Percentiles rank a stretch among this genome's conserved stretches.
These are phyloP conservation scores for Letharia lupina DNA, from an alignment of 495 filamentous ascomycete species.

Conservation along the genomic window DNA sequence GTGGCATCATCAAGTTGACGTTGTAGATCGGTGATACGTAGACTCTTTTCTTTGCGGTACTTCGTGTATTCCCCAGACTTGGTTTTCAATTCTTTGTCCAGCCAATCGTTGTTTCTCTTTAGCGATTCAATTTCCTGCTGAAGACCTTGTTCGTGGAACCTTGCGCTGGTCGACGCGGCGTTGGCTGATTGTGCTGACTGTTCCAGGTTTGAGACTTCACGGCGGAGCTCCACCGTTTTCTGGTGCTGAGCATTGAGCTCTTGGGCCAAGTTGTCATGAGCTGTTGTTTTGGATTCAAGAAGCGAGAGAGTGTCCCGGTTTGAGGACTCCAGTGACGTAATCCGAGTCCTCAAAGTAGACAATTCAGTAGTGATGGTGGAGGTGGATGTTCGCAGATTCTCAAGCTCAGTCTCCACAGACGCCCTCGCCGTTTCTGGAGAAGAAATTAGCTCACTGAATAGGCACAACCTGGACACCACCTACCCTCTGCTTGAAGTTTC, in stretches of 20 bases:
- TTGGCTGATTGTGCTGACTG: constrained; percentile 73
- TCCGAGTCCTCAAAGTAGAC: constrained; percentile 64
- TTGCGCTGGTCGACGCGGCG: constrained; percentile 63
- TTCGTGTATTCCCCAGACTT: constrained; percentile 78
- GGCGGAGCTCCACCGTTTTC: constrained; percentile 73
- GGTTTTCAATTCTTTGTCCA: constrained; percentile 80
- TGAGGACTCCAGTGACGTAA: constrained; percentile 76
- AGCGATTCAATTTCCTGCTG: constrained; percentile 82
- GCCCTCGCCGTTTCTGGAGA: constrained; percentile 51
- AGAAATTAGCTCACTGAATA: constrained; percentile 24
- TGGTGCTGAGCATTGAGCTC: constrained; percentile 83
- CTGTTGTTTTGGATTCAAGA: constrained; percentile 77
- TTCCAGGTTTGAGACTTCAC: constrained; percentile 68
- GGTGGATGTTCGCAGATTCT: constrained; percentile 65
- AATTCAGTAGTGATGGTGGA: constrained; percentile 69
- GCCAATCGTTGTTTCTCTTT: constrained; percentile 85
- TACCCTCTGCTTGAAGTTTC: constrained; percentile 77
- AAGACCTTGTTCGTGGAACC: constrained; percentile 78
- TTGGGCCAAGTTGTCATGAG: constrained; percentile 76
- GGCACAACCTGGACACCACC: constrained; percentile 22
- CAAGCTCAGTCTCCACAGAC: constrained; percentile 72
- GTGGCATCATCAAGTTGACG: constrained; percentile 77
- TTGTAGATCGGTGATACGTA: constrained; percentile 77
- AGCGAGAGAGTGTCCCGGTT: constrained; percentile 83
- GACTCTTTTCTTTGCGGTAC: constrained; percentile 88